These are phyloP conservation scores for Tuber aestivum DNA, from an alignment of 495 filamentous ascomycete genomes.

Conservation along the genomic window DNA sequence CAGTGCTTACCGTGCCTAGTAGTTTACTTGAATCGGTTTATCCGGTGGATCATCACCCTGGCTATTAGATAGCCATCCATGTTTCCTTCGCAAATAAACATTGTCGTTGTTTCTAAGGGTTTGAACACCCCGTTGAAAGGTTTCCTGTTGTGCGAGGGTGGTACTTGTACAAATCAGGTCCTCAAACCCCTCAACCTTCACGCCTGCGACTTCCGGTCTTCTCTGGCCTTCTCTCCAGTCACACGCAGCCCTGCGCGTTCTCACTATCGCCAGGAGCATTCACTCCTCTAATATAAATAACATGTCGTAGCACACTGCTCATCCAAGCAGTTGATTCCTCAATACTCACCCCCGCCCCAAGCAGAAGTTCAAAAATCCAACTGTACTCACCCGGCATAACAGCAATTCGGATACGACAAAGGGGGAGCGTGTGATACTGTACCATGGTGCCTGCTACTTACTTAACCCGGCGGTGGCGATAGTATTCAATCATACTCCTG, in stretches of 20 bases:
- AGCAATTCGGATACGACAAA: background rate
- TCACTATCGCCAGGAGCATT: background rate
- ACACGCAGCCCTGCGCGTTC: background rate
- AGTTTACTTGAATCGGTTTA: background rate
- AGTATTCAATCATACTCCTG: background rate
- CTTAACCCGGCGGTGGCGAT: background rate
- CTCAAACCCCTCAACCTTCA: background rate
- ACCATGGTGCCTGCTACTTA: background rate
- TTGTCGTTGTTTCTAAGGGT: background rate
- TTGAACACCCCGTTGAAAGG: background rate
- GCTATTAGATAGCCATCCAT: background rate
- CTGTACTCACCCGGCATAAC: background rate
- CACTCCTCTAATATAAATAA: background rate
- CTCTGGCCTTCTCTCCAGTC: background rate
- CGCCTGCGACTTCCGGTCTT: background rate
- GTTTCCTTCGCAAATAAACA: background rate
- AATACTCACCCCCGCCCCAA: background rate
- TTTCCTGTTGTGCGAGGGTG: background rate
- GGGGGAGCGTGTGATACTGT: background rate
- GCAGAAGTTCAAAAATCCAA: background rate
- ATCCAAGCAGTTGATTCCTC: background rate
- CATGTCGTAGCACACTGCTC: background rate
- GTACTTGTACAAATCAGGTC: background rate
- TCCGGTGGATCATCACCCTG: background rate
- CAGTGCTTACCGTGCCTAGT: too few species aligned